Conservation (phyloP, 176 grass and related monocot genomes). For the Eleusine indica region DNA sequence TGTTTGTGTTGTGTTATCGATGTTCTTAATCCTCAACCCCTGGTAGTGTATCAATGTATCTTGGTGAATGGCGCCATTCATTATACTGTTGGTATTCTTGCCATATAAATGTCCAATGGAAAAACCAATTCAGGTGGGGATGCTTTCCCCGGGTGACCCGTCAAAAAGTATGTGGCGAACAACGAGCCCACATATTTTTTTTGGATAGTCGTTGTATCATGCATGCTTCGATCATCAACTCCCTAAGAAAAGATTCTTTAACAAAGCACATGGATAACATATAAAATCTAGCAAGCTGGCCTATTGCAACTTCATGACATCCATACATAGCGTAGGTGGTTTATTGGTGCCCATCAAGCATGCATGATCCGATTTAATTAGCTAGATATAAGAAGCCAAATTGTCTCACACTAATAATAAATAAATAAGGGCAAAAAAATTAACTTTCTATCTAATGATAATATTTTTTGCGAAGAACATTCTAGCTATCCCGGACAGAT, state of each 20-base stretch:
- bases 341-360: background rate
- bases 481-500: too few relatives aligned
- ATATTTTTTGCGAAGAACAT: too few relatives aligned
- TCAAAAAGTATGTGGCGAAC: background rate
- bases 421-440: background rate
- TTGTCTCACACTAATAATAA: background rate
- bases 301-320: background rate
- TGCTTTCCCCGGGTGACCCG: too few relatives aligned
- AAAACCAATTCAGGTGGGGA: too few relatives aligned
- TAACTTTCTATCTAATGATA: too few relatives aligned
- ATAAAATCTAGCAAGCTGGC: background rate
- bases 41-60: too few relatives aligned
- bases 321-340: background rate
- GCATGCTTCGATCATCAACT: background rate
- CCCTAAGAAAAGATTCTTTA: background rate
- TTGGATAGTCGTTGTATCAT: background rate
- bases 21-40: too few relatives aligned
- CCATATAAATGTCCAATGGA: too few relatives aligned
- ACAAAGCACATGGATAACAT: background rate
- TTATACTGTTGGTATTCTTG: too few relatives aligned
- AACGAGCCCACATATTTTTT: background rate
- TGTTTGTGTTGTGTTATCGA: too few relatives aligned
- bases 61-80: too few relatives aligned
- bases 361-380: constrained; percentile 1
- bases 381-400: background rate